Percentiles rank a stretch among this genome's conserved stretches.
phyloP scores from a whole-genome alignment of 306 rosid species.

The Cicer chorassanicum region DNA sequence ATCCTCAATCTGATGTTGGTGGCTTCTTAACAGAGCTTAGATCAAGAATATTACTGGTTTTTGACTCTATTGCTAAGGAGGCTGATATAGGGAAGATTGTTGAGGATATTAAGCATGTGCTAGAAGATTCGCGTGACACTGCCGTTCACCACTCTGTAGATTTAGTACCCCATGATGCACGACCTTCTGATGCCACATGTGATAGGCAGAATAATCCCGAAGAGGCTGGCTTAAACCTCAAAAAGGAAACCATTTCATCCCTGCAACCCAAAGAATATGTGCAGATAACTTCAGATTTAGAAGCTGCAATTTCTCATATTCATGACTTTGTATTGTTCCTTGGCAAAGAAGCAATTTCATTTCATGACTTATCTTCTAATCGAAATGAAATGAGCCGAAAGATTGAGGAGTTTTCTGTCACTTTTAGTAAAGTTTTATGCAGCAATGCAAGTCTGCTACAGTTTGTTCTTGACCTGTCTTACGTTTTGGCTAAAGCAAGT shows the following conservation, averaged over 20 bases:
- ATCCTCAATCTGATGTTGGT: slow-evolving; percentile 47
- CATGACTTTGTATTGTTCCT: slow-evolving; percentile 74
- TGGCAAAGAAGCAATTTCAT: slow-evolving; percentile 73
- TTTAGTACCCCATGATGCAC: slow-evolving; percentile 55
- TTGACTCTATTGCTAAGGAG: slow-evolving; percentile 74
- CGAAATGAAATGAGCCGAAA: slow-evolving; percentile 65
- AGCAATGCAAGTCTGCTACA: slow-evolving; percentile 63
- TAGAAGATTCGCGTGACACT: slow-evolving; percentile 70
- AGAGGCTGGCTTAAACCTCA: slow-evolving; percentile 63
- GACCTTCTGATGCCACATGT: slow-evolving; percentile 56
- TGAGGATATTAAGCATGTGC: slow-evolving; percentile 76
- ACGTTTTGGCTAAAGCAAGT: slow-evolving; percentile 73
- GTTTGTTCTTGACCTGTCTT: slow-evolving; percentile 81
- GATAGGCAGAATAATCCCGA: slow-evolving; percentile 76
- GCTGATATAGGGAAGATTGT: slow-evolving; percentile 68
- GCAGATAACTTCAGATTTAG: slow-evolving; percentile 63
- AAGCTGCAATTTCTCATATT: slow-evolving; percentile 78
- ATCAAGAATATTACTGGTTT: slow-evolving; percentile 71
- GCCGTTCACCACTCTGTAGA: slow-evolving; percentile 49
- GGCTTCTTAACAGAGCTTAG: slow-evolving; percentile 63
- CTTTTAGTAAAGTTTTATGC: slow-evolving; percentile 58
- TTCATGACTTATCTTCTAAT: slow-evolving; percentile 62
- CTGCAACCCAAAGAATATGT: slow-evolving; percentile 52
- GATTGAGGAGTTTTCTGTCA: slow-evolving; percentile 74
- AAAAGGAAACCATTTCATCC: slow-evolving; percentile 57